Evolutionary conservation across 2,329 filamentous ascomycete genomes (phyloP).

Genomic region (Fusarium gaditjirri): DNA sequence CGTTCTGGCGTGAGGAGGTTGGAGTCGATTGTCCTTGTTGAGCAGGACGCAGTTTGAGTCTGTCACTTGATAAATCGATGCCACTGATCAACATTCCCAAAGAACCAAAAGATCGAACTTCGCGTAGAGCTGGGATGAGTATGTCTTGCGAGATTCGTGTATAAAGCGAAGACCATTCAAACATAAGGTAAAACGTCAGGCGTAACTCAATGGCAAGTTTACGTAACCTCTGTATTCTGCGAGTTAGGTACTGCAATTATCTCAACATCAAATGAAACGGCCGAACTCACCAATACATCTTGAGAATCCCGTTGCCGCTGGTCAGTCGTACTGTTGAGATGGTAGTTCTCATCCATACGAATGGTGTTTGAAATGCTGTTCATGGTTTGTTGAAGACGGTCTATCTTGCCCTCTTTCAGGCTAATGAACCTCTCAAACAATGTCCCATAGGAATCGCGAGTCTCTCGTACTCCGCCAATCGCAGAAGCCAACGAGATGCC

Average conservation of each 20-base stretch:
- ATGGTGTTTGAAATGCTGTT: accelerated
- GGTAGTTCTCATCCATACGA: not conserved
- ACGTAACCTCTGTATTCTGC: not conserved
- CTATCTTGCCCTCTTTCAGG: not conserved
- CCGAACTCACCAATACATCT: not conserved
- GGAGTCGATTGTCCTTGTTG: not conserved
- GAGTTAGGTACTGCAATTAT: not conserved
- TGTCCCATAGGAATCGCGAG: not conserved
- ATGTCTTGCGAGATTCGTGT: not conserved
- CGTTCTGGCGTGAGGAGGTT: no score
- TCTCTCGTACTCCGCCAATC: not conserved
- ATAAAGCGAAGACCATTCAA: not conserved
- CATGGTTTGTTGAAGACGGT: not conserved
- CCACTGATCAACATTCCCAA: accelerated
- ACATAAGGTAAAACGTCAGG: not conserved
- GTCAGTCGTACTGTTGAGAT: not conserved
- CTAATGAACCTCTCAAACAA: not conserved
- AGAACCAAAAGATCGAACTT: not conserved
- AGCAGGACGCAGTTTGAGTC: not conserved
- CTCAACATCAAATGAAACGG: not conserved
- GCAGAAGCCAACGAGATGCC: not conserved
- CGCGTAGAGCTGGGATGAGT: not conserved
- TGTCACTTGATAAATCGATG: not conserved
- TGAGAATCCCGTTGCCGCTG: not conserved
- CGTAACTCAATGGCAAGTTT: not conserved